Base-by-base conservation (phyloP, 78 protist species). In the Pigoraptor vietnamica region DNA sequence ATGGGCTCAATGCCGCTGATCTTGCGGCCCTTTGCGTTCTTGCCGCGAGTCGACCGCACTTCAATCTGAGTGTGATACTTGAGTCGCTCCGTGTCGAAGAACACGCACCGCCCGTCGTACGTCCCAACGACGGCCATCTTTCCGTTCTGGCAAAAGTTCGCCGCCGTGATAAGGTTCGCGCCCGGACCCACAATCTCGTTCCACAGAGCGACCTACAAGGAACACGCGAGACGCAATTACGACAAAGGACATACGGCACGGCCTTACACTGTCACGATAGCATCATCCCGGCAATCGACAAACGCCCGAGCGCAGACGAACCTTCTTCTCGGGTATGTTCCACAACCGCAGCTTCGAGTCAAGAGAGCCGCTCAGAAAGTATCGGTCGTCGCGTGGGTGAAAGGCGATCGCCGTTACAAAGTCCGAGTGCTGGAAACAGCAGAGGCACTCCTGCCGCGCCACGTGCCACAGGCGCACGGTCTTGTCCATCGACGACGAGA, bases 401-500 rank as follows among this genome's bases (percentile, higher is more conserved):
- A 95, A 95, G 40, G 90, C 91, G 6, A 95, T 92, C 2, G 94
- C 89, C 32, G 96, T 91, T 35, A 95, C 96, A 83, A 95, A 92
- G 48, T 95, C 96, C 23, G 91, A 40, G 83, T 95, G 96, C 33
- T 86, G 94, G 89, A 94, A 93, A 21, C 6, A 0, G 35, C 88
- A 38, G 55, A 95, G 33, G 56, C 92, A 90, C 39, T 91, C 92
- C 6, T 6, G 1, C 29, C 90, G 88, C 1, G 56, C 32, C 2
- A 92, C 23, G 25, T 95, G 95, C 94, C 94, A 95, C 35, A 93
- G 90, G 19, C 95, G 90, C 40, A 93, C 96, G 9, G 93, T 94
- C 86, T 90, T 93, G 83, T 94, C 96, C 93, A 94, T 94, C 36
- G 94, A 90, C 0, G 94, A 90, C 14, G 94, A 39, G 34, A 94